phyloP scores from a whole-genome alignment of 2,329 filamentous ascomycete species.

The Macrophomina phaseolina region DNA sequence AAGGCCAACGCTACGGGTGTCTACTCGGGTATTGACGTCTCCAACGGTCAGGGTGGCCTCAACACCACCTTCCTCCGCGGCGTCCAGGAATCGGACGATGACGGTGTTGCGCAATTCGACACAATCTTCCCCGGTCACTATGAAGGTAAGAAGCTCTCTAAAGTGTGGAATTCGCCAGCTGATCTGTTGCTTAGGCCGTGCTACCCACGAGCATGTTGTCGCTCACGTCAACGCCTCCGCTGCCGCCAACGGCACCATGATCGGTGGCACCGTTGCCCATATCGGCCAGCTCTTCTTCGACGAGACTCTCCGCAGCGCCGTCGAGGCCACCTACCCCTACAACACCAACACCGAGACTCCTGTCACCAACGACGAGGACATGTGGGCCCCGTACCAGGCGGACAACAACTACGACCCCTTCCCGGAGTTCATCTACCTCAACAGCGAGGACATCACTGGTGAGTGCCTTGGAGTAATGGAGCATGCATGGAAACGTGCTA shows the following conservation, averaged over 20 bases:
- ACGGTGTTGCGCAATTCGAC: slow-evolving; percentile 58
- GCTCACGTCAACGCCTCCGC: slow-evolving; percentile 47
- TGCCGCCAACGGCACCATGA: slow-evolving; percentile 58
- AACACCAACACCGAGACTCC: slow-evolving; percentile 50
- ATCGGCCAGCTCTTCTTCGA: slow-evolving; percentile 71
- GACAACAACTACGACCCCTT: slow-evolving; percentile 53
- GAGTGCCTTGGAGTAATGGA: slow-evolving; percentile 38
- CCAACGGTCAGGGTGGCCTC: slow-evolving; percentile 49
- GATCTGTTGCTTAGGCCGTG: slow-evolving; percentile 30
- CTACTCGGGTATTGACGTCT: slow-evolving; percentile 52
- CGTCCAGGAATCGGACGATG: slow-evolving; percentile 52
- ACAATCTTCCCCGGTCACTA: slow-evolving; percentile 52
- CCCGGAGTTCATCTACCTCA: slow-evolving; percentile 61
- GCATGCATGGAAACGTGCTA: slow-evolving; percentile 30
- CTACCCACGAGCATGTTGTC: slow-evolving; percentile 47
- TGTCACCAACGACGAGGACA: slow-evolving; percentile 53
- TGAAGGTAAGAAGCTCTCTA: slow-evolving; percentile 28
- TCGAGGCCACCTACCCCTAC: slow-evolving; percentile 56
- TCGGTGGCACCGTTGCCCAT: slow-evolving; percentile 58
- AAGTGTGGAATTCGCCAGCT: too few relatives aligned
- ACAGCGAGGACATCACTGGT: slow-evolving; percentile 23
- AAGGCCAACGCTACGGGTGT: slow-evolving; percentile 47
- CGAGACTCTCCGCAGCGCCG: slow-evolving; percentile 59
- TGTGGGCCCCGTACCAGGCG: slow-evolving; percentile 37
- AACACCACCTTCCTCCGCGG: slow-evolving; percentile 53